phyloP scores from a whole-genome alignment of 2,329 filamentous ascomycete species.

The Orbilia oligospora region DNA sequence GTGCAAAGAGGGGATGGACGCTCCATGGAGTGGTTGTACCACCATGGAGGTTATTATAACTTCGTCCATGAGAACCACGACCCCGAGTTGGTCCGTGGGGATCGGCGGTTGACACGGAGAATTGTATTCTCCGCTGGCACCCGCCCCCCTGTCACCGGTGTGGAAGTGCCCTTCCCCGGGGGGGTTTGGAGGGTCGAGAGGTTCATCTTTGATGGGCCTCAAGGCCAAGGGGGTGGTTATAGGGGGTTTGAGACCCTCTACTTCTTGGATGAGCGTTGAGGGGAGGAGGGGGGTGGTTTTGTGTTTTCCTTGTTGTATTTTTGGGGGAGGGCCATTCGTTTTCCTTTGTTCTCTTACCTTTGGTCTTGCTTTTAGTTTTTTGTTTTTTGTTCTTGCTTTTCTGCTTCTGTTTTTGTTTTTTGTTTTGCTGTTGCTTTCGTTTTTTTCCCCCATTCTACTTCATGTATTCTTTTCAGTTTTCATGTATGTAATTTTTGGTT shows the following conservation, averaged over 20 bases:
- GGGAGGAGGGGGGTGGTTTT: neutral
- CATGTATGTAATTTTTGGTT: no score
- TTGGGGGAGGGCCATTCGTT: no score
- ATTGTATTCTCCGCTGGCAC: neutral
- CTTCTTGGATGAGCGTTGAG: no score
- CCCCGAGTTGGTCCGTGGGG: neutral
- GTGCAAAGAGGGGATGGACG: neutral
- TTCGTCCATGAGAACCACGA: constrained; percentile 1
- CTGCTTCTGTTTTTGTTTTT: no score
- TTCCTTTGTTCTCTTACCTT: no score
- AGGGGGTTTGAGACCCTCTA: no score
- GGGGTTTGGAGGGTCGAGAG: neutral
- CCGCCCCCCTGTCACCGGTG: neutral
- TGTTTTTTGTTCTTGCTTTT: no score
- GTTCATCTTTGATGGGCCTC: neutral
- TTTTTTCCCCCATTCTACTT: no score
- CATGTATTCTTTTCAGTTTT: no score
- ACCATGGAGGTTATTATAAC: neutral
- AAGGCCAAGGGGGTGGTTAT: neutral
- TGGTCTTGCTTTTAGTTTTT: no score
- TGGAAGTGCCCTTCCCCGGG: constrained; percentile 2
- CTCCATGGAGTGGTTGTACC: neutral
- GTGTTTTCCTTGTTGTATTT: no score
- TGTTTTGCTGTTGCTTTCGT: no score
- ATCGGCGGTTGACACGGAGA: neutral